A percentile compares a stretch with the other conserved stretches of the same genome.
These are phyloP conservation scores for Begonia fuchsioides DNA, from an alignment of 306 rosid genomes.

Conservation along the genomic window DNA sequence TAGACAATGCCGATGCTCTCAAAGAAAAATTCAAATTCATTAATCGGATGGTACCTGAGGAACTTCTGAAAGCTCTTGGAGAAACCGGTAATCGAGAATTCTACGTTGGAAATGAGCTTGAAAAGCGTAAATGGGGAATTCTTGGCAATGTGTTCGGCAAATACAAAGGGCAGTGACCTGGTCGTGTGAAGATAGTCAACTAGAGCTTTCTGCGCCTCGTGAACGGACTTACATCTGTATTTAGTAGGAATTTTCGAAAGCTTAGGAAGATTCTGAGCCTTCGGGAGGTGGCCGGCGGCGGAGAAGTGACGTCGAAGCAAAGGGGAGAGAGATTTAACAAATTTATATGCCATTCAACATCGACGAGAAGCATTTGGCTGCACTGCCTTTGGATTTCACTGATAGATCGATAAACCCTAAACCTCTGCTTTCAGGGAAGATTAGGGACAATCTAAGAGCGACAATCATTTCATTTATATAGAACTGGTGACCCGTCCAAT, in stretches of 20 bases:
- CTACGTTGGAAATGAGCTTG: constrained; percentile 30
- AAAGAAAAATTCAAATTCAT: constrained; percentile 76
- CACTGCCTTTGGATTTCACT: too few species aligned
- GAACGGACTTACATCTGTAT: constrained; percentile 27
- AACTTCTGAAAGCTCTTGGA: constrained; percentile 23
- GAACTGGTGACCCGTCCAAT: too few species aligned
- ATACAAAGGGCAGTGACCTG: constrained; percentile 41
- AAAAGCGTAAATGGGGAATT: constrained; percentile 34
- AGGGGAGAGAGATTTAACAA: neutral
- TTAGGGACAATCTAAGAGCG: too few species aligned
- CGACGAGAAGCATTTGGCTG: too few species aligned
- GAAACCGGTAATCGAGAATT: constrained; percentile 24
- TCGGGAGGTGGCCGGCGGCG: constrained; percentile 9
- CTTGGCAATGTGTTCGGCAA: constrained; percentile 43
- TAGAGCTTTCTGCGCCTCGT: constrained; percentile 40
- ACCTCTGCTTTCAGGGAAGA: too few species aligned
- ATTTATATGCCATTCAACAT: too few species aligned
- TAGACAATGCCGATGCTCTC: constrained; percentile 63
- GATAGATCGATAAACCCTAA: too few species aligned
- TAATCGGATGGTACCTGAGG: constrained; percentile 68
- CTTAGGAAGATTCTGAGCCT: constrained; percentile 9
- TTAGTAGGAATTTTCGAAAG: constrained; percentile 21
- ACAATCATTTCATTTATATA: too few species aligned
- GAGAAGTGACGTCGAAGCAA: constrained; percentile 21
- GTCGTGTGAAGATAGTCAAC: constrained; percentile 61